Percentiles rank a stretch among this genome's conserved stretches.
Conservation (phyloP, 257 asterid genomes). For the Hygrophila difformis region DNA sequence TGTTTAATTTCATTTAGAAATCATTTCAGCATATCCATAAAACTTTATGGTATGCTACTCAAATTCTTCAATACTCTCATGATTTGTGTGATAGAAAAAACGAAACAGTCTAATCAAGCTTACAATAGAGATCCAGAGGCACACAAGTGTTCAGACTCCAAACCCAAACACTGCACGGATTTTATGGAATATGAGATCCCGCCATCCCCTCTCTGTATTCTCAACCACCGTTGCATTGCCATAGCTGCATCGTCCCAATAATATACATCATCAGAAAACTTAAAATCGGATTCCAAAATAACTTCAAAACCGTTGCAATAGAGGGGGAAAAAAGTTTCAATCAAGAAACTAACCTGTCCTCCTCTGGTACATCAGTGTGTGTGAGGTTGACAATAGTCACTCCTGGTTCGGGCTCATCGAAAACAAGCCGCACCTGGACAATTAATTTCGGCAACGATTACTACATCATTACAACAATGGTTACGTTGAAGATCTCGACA, state of each 20-base stretch:
- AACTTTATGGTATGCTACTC: too few species aligned
- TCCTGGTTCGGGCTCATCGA: slow-evolving; percentile 91
- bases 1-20: too few species aligned
- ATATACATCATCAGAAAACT: slow-evolving; percentile 6
- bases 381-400: slow-evolving; percentile 62
- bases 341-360: slow-evolving; percentile 72
- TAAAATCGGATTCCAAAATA: neutral
- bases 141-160: too few species aligned
- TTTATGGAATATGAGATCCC: slow-evolving; percentile 87
- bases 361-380: slow-evolving; percentile 83
- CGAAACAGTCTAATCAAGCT: too few species aligned
- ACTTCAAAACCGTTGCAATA: neutral
- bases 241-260: slow-evolving; percentile 29
- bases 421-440: slow-evolving; percentile 64
- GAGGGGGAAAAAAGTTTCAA: neutral
- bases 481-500: too few species aligned
- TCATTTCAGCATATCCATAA: too few species aligned
- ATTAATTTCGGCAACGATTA: neutral
- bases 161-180: slow-evolving; percentile 60
- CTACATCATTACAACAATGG: too few species aligned
- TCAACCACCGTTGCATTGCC: slow-evolving; percentile 96
- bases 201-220: slow-evolving; percentile 93
- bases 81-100: too few species aligned
- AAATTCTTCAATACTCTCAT: too few species aligned
- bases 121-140: too few species aligned